A percentile compares a stretch with the other conserved stretches of the same genome.
Evolutionary conservation across 2,329 filamentous ascomycete genomes (phyloP).

Genomic region (Fusarium udum): DNA sequence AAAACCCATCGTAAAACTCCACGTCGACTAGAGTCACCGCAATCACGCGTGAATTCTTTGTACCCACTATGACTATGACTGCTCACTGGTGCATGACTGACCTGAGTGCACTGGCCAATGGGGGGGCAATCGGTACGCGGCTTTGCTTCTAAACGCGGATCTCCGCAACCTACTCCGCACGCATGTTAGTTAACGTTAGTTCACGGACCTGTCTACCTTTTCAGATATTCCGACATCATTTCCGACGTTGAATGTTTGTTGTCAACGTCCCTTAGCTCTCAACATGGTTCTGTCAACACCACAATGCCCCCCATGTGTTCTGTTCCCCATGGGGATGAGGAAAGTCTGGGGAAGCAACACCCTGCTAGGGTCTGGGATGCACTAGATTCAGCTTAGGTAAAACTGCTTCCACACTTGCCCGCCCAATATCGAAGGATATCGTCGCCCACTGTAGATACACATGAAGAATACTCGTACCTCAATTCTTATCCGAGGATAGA

Average conservation of each 20-base stretch:
- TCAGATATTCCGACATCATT: neutral
- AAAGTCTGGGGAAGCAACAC: neutral
- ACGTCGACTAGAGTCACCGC: neutral
- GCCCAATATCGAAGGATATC: neutral
- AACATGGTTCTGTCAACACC: neutral
- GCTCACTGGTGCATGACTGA: neutral
- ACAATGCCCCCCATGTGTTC: neutral
- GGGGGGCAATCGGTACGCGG: neutral
- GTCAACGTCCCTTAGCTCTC: neutral
- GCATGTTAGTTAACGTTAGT: neutral
- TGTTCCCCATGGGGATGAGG: neutral
- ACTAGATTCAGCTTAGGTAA: neutral
- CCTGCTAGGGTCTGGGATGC: neutral
- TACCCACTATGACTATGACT: neutral
- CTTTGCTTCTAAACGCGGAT: neutral
- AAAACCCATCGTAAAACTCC: neutral
- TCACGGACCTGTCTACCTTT: neutral
- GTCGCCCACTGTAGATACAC: neutral
- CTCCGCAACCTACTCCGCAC: neutral
- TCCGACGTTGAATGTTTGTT: neutral
- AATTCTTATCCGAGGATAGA: neutral
- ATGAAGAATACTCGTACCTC: neutral
- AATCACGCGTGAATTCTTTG: neutral
- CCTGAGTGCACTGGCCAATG: neutral
- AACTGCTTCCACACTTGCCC: neutral